Base-by-base conservation (phyloP, 1,284 basidiomycete species). In the Marasmius fiardii region DNA sequence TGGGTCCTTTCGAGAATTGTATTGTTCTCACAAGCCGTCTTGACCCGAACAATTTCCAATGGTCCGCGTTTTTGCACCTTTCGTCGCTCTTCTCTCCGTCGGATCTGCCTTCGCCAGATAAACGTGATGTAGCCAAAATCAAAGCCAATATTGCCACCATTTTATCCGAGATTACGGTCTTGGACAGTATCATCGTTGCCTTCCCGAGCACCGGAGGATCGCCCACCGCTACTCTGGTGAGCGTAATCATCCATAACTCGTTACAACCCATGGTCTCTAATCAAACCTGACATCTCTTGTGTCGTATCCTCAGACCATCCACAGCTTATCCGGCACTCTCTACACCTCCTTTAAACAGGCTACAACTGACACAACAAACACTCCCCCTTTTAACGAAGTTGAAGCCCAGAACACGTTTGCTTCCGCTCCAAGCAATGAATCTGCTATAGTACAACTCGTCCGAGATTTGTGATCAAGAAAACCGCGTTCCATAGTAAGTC, bases 141-240 rank as follows among this genome's bases (percentile, higher is more conserved):
- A 52, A 65, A 58, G 35, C 64, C 18, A 70, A 74, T 60, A 66
- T 73, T 45, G 59, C 58, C 1, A 60, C 23, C 18, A 68, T 73
- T 41, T 54, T 62, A 1, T 57, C 64, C 11, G 62, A 66, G 41
- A 59, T 71, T 16, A 67, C 64, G 11, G 57, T 60, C 7, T 68
- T 74, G 20, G 63, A 73, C 59, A 63, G 43, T 33, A 53, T 61
- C 12, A 68, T 74, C 54, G 60, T 57, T 10, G 63, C 64, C 1
- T 72, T 69, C 68, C 66, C 72, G 2, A 24, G 39, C 34, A 60
- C 63, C 21, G 70, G 69, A 16, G 71, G 70, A 43, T 61, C 63
- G 16, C 59, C 71, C 3, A 31, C 5, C 2, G n/a, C 16, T 16
- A 11, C 28, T 28, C 18, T 48, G 45, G 45, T 48, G 28, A 4